Evolutionary conservation across 305 asterid genomes (phyloP), one percentile per base, ranked within the genome.

Genomic region (Stenogyne calaminthoides): DNA sequence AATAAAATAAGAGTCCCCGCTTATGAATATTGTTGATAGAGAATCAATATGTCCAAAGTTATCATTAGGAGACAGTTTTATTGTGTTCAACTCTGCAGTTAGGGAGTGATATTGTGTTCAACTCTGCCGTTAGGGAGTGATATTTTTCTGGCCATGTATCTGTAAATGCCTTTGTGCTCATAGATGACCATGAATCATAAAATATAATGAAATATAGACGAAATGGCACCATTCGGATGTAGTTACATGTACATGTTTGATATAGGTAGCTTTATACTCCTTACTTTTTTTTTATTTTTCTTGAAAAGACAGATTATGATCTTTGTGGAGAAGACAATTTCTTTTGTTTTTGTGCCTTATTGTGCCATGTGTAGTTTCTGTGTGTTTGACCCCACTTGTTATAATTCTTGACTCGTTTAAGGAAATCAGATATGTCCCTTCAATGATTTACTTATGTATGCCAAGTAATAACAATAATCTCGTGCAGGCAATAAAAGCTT

Each of bases 401-500:
- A 18, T 60, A 5, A 71, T 14, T 25, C 49, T 18, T 59, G 36
- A 42, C 59, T 37, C 58, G 19, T 58, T 42, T 58, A 70, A 62
- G 67, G 49, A 59, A 58, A 39, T 56, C 44, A 37, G 36, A 10
- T 22, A 16, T 62, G 3, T 9, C 1, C 71, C 37, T 29, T 68
- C 18, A 20, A 25, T 14, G 22, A 61, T 66, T 69, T 67, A 67
- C 68, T 54, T 25, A 34, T 54, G 69, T 59, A 46, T 67, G 65
- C 71, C 62, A 12, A 49, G 37, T 64, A 69, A 80, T 75, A 78
- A 37, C 55, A 37, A 55, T 40, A 25, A 61, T 67, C 56, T 39
- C 77, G 44, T 73, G 82, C 92, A 95, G 99, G 95, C 98, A 71
- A 72, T 81, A 66, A 77, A 86, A 83, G 89, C 96, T 73, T 70